A percentile compares a stretch with the other conserved stretches of the same genome.
Evolutionary conservation across 306 rosid genomes (phyloP).

Genomic region (Dryas octopetala): DNA sequence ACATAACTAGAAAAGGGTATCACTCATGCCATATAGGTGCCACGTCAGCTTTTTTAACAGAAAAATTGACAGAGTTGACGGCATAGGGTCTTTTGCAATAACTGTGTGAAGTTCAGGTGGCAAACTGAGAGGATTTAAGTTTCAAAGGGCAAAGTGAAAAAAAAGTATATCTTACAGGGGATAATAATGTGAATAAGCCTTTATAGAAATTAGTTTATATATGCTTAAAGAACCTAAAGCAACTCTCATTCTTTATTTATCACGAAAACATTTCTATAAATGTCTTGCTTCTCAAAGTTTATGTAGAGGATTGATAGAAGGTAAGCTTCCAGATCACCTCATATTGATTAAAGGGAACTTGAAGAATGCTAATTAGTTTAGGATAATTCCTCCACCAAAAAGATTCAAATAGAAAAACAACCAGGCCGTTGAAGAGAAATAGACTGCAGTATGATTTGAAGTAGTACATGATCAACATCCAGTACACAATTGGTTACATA

Average conservation of each 20-base stretch:
- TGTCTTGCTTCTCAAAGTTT: background rate
- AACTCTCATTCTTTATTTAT: background rate
- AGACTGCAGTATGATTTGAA: background rate
- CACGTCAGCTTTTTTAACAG: too few species aligned
- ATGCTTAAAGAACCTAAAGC: background rate
- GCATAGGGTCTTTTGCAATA: too few species aligned
- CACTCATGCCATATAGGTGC: too few species aligned
- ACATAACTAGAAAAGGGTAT: too few species aligned
- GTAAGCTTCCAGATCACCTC: background rate
- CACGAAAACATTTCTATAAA: too few species aligned
- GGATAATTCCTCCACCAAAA: background rate
- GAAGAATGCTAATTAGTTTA: background rate
- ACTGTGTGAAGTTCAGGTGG: too few species aligned
- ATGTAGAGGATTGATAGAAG: background rate
- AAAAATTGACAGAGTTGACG: too few species aligned
- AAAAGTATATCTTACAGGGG: too few species aligned
- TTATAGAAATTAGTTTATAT: background rate
- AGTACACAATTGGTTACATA: too few species aligned
- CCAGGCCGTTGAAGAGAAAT: background rate
- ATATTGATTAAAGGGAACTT: background rate
- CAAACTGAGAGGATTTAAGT: too few species aligned
- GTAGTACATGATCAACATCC: background rate
- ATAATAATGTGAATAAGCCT: background rate
- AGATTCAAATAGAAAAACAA: background rate
- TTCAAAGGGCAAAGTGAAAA: too few species aligned